Conservation (phyloP, 2,329 filamentous ascomycete species). For the Ambrosiella xylebori region DNA sequence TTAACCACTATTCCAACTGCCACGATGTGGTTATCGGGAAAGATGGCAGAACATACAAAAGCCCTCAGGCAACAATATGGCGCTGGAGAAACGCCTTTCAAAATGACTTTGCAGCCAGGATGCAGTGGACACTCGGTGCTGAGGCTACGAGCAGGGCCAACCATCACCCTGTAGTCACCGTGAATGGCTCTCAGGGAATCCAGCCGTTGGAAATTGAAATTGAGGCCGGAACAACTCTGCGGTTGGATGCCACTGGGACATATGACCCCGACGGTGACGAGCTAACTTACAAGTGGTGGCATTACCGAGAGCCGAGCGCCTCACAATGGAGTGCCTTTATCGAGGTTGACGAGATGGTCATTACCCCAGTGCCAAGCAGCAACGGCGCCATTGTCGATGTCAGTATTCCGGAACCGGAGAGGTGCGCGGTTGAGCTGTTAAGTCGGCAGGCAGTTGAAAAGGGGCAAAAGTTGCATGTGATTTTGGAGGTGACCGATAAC, state of each 20-base stretch:
- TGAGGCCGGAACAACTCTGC: constrained; percentile 23
- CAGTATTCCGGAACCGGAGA: constrained; percentile 23
- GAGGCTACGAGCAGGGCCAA: constrained; percentile 19
- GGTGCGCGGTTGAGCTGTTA: constrained; percentile 23
- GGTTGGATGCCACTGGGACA: constrained; percentile 27
- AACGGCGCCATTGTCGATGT: constrained; percentile 20
- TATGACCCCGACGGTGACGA: constrained; percentile 29
- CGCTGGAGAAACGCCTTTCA: constrained; percentile 25
- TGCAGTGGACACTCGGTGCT: constrained; percentile 23
- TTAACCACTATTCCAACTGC: constrained; percentile 19
- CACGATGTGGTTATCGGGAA: constrained; percentile 18
- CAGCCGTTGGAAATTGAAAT: constrained; percentile 24
- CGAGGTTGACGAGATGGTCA: constrained; percentile 24
- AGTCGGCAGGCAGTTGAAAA: constrained; percentile 20
- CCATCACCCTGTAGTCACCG: constrained; percentile 28
- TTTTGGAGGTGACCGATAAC: constrained; percentile 30
- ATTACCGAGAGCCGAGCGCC: constrained; percentile 24
- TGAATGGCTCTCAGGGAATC: constrained; percentile 24
- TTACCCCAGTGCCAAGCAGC: constrained; percentile 16
- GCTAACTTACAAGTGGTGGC: constrained; percentile 32
- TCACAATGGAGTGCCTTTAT: constrained; percentile 25
- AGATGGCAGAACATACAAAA: constrained; percentile 15
- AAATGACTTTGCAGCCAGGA: constrained; percentile 26
- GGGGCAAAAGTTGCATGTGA: constrained; percentile 30
- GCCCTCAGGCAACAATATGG: constrained; percentile 23